These are phyloP conservation scores for Phyllosticta citrichinensis DNA, from an alignment of 2,329 filamentous ascomycete species.

Conservation along the genomic window DNA sequence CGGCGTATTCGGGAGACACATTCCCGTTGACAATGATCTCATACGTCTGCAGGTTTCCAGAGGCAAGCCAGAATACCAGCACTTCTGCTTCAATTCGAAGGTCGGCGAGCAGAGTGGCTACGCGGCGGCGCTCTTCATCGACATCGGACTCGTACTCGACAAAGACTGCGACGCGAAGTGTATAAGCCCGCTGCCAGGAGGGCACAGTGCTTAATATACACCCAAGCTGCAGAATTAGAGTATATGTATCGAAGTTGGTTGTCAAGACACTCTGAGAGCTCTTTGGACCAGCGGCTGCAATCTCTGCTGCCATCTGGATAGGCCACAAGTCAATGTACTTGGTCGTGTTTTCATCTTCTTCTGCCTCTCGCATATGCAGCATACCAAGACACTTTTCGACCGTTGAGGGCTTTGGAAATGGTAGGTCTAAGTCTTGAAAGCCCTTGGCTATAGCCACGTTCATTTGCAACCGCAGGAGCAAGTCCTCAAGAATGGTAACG, in stretches of 20 bases:
- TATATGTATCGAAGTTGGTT: conserved; percentile 86
- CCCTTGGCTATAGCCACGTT: conserved; percentile 80
- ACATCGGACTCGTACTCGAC: conserved; percentile 83
- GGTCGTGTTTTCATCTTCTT: conserved; percentile 50
- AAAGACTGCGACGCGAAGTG: conserved; percentile 70
- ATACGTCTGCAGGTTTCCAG: conserved; percentile 61
- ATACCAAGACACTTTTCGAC: conserved; percentile 19
- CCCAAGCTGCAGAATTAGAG: conserved; percentile 75
- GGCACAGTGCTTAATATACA: conserved; percentile 76
- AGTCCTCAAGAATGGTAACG: conserved; percentile 72
- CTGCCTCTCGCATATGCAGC: conserved; percentile 16
- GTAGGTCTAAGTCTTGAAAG: conserved; percentile 66
- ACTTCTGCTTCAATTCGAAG: conserved; percentile 72
- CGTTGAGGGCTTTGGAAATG: conserved; percentile 30
- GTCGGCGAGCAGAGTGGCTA: conserved; percentile 67
- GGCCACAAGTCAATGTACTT: conserved; percentile 85
- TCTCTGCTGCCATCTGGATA: conserved; percentile 84
- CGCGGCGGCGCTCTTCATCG: conserved; percentile 62
- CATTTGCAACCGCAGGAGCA: conserved; percentile 65
- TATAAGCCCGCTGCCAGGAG: conserved; percentile 65
- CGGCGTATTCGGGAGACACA: conserved; percentile 38
- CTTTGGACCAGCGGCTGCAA: conserved; percentile 40
- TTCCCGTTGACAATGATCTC: conserved; percentile 68
- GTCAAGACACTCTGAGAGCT: conserved; percentile 55
- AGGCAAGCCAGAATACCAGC: conserved; percentile 71